Evolutionary conservation across 179 eudicot genomes (phyloP), one percentile per base, ranked within the genome.

Genomic region (Actinidia polygama): DNA sequence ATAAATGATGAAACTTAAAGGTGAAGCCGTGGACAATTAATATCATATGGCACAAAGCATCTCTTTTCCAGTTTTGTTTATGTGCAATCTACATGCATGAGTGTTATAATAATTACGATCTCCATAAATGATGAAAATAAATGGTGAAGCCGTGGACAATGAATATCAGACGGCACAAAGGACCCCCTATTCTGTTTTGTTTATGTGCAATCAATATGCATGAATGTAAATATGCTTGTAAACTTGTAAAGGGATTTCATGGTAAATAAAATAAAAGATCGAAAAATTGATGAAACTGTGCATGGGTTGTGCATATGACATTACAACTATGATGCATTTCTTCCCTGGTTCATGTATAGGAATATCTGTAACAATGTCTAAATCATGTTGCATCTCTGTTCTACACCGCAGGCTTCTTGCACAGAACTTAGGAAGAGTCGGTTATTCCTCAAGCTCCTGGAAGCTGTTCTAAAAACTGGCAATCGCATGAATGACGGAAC

Each of bases 401-500:
- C 64, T 64, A 54, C 67, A 19, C 12, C 59, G 63, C 87, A 94
- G 97, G 94, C 90, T 78, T 97, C 98, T 84, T 93, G 93, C 87
- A 89, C 86, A 80, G 91, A 90, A 82, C 92, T 94, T 36, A 88
- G 86, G 78, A 92, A 85, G 58, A 93, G 94, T 73, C 85, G 98
- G 66, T 89, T 94, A 59, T 94, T 94, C 85, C 91, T 91, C 54
- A 94, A 94, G 83, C 95, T 94, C 77, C 85, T 94, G 47, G 98
- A 94, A 83, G 98, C 98, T 49, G 98, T 94, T 76, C 87, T 94
- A 63, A 94, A 94, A 88, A 94, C 98, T 0, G 98, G 98, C 7
- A 94, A 94, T 73, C 93, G 98, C 50, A 94, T 94, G 98, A 94
- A 94, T 68, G 91, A 84, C 47, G 98, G 98, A 62, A 94, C 98